Percentiles rank a stretch among this genome's conserved stretches.
Evolutionary conservation across 2,329 filamentous ascomycete species (phyloP).

Genomic region (Penicillium brevicompactum): DNA sequence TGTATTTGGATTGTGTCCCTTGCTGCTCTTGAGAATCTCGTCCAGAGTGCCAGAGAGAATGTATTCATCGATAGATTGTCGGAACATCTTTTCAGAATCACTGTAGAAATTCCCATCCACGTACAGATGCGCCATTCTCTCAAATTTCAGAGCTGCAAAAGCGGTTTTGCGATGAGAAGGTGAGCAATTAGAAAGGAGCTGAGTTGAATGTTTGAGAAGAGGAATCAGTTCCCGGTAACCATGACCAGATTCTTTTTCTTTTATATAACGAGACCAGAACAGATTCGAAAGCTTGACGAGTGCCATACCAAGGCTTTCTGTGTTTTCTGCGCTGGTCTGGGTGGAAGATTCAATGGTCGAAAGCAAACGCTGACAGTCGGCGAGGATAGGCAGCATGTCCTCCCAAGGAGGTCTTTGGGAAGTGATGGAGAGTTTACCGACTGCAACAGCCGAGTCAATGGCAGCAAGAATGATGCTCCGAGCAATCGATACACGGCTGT

Average conservation of each 20-base stretch:
- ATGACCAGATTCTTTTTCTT: slow-evolving; percentile 42
- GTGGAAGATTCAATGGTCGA: slow-evolving; percentile 26
- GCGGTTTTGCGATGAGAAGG: slow-evolving; percentile 38
- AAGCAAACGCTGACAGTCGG: slow-evolving; percentile 42
- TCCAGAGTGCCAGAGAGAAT: slow-evolving; percentile 40
- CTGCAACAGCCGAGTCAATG: slow-evolving; percentile 42
- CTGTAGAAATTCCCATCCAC: slow-evolving; percentile 38
- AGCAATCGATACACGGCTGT: slow-evolving; percentile 33
- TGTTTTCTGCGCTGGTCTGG: slow-evolving; percentile 14
- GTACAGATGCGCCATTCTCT: slow-evolving; percentile 46
- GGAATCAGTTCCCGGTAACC: slow-evolving; percentile 38
- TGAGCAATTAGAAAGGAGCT: slow-evolving; percentile 38
- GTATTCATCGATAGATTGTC: slow-evolving; percentile 44
- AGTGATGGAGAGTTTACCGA: slow-evolving; percentile 43
- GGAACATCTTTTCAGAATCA: slow-evolving; percentile 41
- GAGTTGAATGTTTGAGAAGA: slow-evolving; percentile 44
- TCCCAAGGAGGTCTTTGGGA: slow-evolving; percentile 42
- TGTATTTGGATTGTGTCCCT: slow-evolving; percentile 28
- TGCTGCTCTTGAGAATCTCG: slow-evolving; percentile 28
- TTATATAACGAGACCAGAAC: slow-evolving; percentile 51
- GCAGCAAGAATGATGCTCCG: slow-evolving; percentile 43
- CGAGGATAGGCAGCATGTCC: slow-evolving; percentile 37
- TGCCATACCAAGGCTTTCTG: slow-evolving; percentile 28
- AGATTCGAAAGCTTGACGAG: slow-evolving; percentile 48
- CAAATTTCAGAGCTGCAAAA: slow-evolving; percentile 47